phyloP scores from a whole-genome alignment of 108 stramenopile species.

The Mayamaea pseudoterrestris region DNA sequence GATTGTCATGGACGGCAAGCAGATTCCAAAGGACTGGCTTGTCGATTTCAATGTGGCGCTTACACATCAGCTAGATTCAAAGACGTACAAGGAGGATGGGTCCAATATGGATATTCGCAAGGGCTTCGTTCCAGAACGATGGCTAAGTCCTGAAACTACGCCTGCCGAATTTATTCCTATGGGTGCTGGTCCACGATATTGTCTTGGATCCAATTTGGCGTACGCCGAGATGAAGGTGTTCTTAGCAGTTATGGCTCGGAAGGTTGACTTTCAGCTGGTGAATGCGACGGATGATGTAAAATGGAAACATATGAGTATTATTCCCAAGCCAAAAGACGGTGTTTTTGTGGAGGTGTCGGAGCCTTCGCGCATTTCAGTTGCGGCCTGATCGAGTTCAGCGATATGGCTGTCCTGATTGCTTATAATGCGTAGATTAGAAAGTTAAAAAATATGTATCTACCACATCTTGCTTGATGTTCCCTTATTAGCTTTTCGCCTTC shows the following conservation, averaged over 20 bases:
- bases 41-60: slow-evolving; percentile 20
- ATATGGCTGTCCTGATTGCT: too few relatives aligned
- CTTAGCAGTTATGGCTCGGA: slow-evolving; percentile 39
- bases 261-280: too few relatives aligned
- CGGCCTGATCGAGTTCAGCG: too few relatives aligned
- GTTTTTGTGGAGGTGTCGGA: too few relatives aligned
- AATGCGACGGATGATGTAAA: too few relatives aligned
- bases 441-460: too few relatives aligned
- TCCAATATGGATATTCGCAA: slow-evolving; percentile 5
- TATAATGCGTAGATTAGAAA: too few relatives aligned
- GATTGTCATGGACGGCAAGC: slow-evolving; percentile 26
- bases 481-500: too few relatives aligned
- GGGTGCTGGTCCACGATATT: slow-evolving; percentile 35
- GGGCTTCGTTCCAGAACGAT: slow-evolving; percentile 36
- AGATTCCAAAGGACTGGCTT: slow-evolving; percentile 32
- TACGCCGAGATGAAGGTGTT: slow-evolving; percentile 50
- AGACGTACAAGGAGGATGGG: neutral
- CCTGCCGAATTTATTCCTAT: slow-evolving; percentile 35
- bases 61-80: slow-evolving; percentile 27
- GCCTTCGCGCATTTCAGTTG: too few relatives aligned
- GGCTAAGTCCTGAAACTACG: slow-evolving; percentile 17
- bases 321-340: too few relatives aligned
- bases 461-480: too few relatives aligned
- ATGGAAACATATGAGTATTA: too few relatives aligned
- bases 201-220: slow-evolving; percentile 35